Evolutionary conservation across 192 early-diverging fungal species (phyloP), one percentile per base, ranked within the genome.

Genomic region (Rhizoclosmatium globosum): DNA sequence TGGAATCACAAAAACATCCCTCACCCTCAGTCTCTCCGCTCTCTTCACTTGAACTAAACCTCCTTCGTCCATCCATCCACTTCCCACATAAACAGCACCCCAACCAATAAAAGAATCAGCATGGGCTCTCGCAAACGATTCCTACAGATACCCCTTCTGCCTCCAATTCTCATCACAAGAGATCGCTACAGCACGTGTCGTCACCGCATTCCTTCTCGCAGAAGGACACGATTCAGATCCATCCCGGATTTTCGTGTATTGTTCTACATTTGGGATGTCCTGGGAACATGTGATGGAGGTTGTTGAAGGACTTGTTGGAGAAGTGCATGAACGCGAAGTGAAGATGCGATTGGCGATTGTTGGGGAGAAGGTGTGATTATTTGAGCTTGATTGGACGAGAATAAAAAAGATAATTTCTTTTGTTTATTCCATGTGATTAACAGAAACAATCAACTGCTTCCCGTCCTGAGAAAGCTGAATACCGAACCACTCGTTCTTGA

Each of bases 131-230:
- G n/a, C n/a, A n/a, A n/a, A n/a, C n/a, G n/a, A n/a, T n/a, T n/a
- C n/a, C n/a, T n/a, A n/a, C n/a, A n/a, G n/a, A n/a, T n/a, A n/a
- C n/a, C n/a, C n/a, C n/a, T n/a, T n/a, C n/a, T n/a, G n/a, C n/a
- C n/a, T n/a, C n/a, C n/a, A n/a, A n/a, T n/a, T n/a, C n/a, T n/a
- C n/a, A n/a, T n/a, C n/a, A n/a, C n/a, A n/a, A n/a, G n/a, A n/a
- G n/a, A n/a, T n/a, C n/a, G n/a, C 70, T 1, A 31, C n/a, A 19
- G 70, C 70, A 19, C 58, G 70, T 42, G 17, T 72, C 13, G 58
- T 59, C 9, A 31, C 58, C 38, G 70, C 23, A 53, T 17, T 6
- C 4, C 23, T 64, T 7, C 19, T 64, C 21, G 23, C 62, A 39
- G 6, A 23, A 6, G 19, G 7, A 7, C 62, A 64, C 53, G 53